Base-by-base conservation (phyloP, 495 filamentous ascomycete genomes). In the Penicillium taxi region DNA sequence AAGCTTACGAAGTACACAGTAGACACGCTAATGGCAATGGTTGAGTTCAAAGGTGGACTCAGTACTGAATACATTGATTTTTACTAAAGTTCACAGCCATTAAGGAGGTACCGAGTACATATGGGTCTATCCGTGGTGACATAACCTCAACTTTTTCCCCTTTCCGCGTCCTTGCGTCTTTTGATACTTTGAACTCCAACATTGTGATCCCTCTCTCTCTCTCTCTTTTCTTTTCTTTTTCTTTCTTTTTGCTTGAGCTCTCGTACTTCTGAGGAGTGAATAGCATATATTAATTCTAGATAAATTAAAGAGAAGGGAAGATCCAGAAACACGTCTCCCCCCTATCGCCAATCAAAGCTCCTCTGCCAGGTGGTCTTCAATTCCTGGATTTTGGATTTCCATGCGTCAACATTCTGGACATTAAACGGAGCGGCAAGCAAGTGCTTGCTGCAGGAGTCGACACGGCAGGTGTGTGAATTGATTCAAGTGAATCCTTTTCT, bases 371-470 rank as follows among this genome's bases (percentile, higher is more conserved):
- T 56, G 44, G 31, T 53, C 39, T 41, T 46, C 44, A 39, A 40
- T 43, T 44, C 39, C 47, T 30, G 44, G n/a, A n/a, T n/a, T n/a
- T 56, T 55, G 48, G 50, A 60, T 55, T 64, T 66, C 61, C 66
- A 68, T 68, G 66, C 63, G 62, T 67, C 64, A 66, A 57, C 55
- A 70, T 70, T 70, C 57, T 66, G 59, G 66, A 64, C 59, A 44
- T 63, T 70, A 70, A 66, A 50, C 52, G 59, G 61, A 64, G 67
- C 67, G 63, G 67, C 67, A 71, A 71, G 67, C 67, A 62, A 61
- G 57, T 64, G 67, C 67, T 71, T 71, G 67, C 67, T 71, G 65
- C 65, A 64, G 61, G 54, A 64, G 61, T 63, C 65, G 64, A 67
- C 55, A 67, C 65, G 67, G 67, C 69, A 66, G 61, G 65, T 69